A percentile compares a stretch with the other conserved stretches of the same genome.
Evolutionary conservation across 495 filamentous ascomycete genomes (phyloP).

Genomic region (Pseudomonodictys pantanalensis): DNA sequence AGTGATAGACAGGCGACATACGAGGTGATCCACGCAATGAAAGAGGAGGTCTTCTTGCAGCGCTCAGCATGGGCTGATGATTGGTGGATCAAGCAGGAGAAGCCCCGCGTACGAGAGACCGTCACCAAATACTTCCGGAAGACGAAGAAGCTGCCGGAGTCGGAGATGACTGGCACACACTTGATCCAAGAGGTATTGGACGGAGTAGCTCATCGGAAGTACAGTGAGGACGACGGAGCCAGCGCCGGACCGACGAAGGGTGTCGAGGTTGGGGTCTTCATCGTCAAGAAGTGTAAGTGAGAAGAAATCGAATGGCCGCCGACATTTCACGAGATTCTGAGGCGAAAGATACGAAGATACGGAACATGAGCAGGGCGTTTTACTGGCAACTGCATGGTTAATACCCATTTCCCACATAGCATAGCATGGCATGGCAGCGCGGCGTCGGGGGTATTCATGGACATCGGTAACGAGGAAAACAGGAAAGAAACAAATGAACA

Average conservation of each 20-base stretch:
- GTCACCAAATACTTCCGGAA: constrained; percentile 59
- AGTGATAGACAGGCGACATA: constrained; percentile 42
- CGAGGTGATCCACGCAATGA: constrained; percentile 52
- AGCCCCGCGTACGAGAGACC: constrained; percentile 59
- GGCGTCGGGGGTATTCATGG: too few relatives aligned
- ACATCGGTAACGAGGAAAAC: too few relatives aligned
- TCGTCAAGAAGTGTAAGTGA: constrained; percentile 47
- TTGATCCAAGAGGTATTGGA: constrained; percentile 63
- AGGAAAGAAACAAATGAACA: too few relatives aligned
- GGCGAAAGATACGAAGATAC: too few relatives aligned
- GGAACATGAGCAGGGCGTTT: too few relatives aligned
- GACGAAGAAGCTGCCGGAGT: constrained; percentile 44
- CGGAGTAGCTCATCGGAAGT: constrained; percentile 46
- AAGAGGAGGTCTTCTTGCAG: constrained; percentile 53
- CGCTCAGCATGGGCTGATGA: constrained; percentile 60
- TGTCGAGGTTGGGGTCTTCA: constrained; percentile 62
- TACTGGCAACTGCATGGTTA: too few relatives aligned
- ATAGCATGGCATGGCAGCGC: constrained; percentile 4
- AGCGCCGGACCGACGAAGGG: constrained; percentile 45
- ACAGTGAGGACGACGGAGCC: background rate
- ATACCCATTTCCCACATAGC: background rate
- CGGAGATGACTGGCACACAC: constrained; percentile 51
- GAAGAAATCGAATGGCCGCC: background rate
- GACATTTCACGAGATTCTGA: too few relatives aligned
- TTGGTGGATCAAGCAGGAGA: constrained; percentile 72